Evolutionary conservation across 306 rosid species (phyloP).

Genomic region (Echinosophora koreensis): DNA sequence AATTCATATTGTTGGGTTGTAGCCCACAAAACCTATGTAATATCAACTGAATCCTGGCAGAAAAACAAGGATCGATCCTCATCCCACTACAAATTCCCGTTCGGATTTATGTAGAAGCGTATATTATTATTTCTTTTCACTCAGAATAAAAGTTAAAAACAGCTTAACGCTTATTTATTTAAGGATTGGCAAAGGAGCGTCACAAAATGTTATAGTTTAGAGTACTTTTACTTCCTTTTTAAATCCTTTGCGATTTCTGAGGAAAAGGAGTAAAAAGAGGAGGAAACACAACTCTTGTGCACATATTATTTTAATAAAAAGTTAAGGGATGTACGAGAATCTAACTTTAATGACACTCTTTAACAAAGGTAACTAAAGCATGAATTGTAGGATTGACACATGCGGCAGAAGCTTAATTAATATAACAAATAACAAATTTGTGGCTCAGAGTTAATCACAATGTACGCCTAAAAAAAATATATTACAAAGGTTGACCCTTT

Average conservation of each 20-base stretch:
- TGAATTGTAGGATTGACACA: slow-evolving; percentile 16
- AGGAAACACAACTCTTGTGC: neutral
- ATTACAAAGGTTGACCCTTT: neutral
- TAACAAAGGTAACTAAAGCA: slow-evolving; percentile 31
- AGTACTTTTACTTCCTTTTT: slow-evolving; percentile 18
- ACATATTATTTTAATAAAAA: slow-evolving; percentile 33
- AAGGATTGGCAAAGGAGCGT: slow-evolving; percentile 11
- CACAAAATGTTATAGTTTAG: neutral
- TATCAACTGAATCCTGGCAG: neutral
- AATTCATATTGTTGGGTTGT: neutral
- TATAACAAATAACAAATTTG: slow-evolving; percentile 37
- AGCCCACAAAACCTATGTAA: neutral
- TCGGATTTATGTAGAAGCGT: neutral
- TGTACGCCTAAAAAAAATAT: neutral
- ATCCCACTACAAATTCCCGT: neutral
- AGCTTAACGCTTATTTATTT: slow-evolving; percentile 12
- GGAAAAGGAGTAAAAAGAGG: neutral
- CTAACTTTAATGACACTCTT: slow-evolving; percentile 44
- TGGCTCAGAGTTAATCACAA: slow-evolving; percentile 12
- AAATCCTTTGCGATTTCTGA: neutral
- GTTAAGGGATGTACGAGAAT: slow-evolving; percentile 39
- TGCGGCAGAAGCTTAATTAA: slow-evolving; percentile 13
- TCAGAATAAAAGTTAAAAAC: neutral
- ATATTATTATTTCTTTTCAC: neutral
- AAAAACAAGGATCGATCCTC: neutral